A percentile compares a stretch with the other conserved stretches of the same genome.
Conservation (phyloP, 1,139 yeast genomes). For the Debaryomyces sp. region DNA sequence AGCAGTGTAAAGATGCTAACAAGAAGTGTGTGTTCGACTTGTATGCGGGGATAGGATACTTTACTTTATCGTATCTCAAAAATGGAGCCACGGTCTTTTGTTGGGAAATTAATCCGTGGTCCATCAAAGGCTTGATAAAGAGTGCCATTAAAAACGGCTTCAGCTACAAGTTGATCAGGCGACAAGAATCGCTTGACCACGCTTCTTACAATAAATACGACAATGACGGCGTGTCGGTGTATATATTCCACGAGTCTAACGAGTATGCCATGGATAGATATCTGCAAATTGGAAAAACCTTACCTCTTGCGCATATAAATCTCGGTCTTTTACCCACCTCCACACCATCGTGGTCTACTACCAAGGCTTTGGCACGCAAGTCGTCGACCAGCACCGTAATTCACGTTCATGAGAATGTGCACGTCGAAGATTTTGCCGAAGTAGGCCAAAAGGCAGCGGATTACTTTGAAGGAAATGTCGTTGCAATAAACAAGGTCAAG, state of each 20-base stretch:
- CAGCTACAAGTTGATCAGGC: slow-evolving; percentile 34
- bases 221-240: slow-evolving; percentile 25
- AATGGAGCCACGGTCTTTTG: slow-evolving; percentile 62
- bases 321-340: slow-evolving; percentile 79
- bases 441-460: slow-evolving; percentile 25
- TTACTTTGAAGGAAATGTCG: slow-evolving; percentile 18
- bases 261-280: slow-evolving; percentile 50
- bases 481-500: slow-evolving; percentile 62
- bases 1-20: slow-evolving; percentile 24
- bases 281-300: slow-evolving; percentile 17
- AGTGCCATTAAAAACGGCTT: slow-evolving; percentile 55
- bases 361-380: slow-evolving; percentile 29
- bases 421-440: slow-evolving; percentile 38
- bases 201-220: slow-evolving; percentile 13
- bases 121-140: slow-evolving; percentile 66
- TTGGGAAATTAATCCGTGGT: slow-evolving; percentile 90
- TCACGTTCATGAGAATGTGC: slow-evolving; percentile 81
- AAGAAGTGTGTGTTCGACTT: slow-evolving; percentile 61
- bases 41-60: slow-evolving; percentile 88
- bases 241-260: slow-evolving; percentile 65
- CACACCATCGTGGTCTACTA: slow-evolving; percentile 58
- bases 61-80: slow-evolving; percentile 67
- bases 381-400: slow-evolving; percentile 28
- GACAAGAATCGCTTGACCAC: slow-evolving; percentile 30
- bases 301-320: slow-evolving; percentile 63